Percentiles rank a stretch among this genome's conserved stretches.
phyloP scores from a whole-genome alignment of 2,329 filamentous ascomycete genomes.

The Leptographium galeiforme region DNA sequence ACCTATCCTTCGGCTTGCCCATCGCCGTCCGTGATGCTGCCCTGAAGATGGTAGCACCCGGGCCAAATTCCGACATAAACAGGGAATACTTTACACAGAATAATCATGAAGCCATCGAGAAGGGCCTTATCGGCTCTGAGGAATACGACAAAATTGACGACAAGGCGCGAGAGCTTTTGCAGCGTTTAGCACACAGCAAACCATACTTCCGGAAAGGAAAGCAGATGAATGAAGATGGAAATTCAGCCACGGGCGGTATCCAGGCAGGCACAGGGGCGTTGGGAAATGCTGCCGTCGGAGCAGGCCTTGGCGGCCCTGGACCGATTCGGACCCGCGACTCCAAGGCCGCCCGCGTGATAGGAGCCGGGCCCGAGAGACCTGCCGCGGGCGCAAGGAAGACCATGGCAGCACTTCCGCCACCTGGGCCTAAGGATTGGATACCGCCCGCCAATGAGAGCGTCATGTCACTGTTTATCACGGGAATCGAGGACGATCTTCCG shows the following conservation, averaged over 20 bases:
- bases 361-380: conserved; percentile 30
- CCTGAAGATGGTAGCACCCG: conserved; percentile 92
- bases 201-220: conserved; percentile 89
- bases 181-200: conserved; percentile 77
- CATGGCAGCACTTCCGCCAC: conserved; percentile 59
- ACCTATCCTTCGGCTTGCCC: conserved; percentile 87
- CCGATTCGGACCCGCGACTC: conserved; percentile 66
- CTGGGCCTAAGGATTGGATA: conserved; percentile 70
- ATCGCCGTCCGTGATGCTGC: conserved; percentile 93
- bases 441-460: conserved; percentile 77
- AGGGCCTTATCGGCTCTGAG: conserved; percentile 66
- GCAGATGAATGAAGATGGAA: conserved; percentile 48
- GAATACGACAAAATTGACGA: conserved; percentile 96
- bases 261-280: conserved; percentile 17
- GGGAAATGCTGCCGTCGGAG: conserved; percentile 36
- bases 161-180: conserved; percentile 79
- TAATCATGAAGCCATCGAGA: conserved; percentile 88
- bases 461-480: conserved; percentile 87
- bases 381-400: conserved; percentile 38
- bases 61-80: conserved; percentile 85
- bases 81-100: conserved; percentile 96
- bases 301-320: conserved; percentile 50
- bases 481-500: conserved; percentile 88
- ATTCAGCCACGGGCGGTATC: conserved; percentile 20
- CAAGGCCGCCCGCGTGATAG: conserved; percentile 34